Evolutionary conservation across 192 early-diverging fungal species (phyloP), one percentile per base, ranked within the genome.

Genomic region (Coemansia aciculifera): DNA sequence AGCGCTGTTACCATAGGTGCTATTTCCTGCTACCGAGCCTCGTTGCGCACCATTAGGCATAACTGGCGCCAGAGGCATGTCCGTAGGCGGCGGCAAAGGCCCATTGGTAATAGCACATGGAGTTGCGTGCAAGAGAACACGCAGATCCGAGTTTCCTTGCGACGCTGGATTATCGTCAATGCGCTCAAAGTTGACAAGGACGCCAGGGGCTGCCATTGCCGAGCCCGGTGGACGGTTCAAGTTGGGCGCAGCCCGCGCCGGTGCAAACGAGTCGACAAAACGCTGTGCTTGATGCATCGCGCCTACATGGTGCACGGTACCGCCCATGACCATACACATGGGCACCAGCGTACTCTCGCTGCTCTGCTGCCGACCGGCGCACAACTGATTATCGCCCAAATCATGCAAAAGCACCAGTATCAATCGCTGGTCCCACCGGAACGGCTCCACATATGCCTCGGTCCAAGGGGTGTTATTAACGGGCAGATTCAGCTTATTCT

Each of bases 351-450:
- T 84, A 42, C 67, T 81, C 63, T 87, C 86, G 64, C 81, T 85
- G 56, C 74, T 81, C 34, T 72, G 59, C 46, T 56, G 38, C 54
- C 77, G 72, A n/a, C 66, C 74, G 10, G 71, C 63, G 19, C 81
- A 84, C 66, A 83, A 38, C 42, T 44, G 48, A 8, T 12, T 19
- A 43, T 75, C 73, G 19, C 59, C 62, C 17, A 59, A 48, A 39
- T 86, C 86, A 62, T 87, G 78, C 23, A 93, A 69, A 44, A 90
- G 74, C 34, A 94, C 78, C 3, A 91, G 86, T 43, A 81, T 86
- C 36, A 94, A 69, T 2, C 88, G 73, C 62, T 94, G 92, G 62
- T 94, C 91, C 93, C 93, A 94, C 24, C 93, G 78, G 40, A 93
- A 93, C 39, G 93, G 93, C 78, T 94, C 92, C 7, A 81, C 63